Evolutionary conservation across 2,329 filamentous ascomycete species (phyloP), one percentile per base, ranked within the genome.

Genomic region (Colletotrichum tanaceti): DNA sequence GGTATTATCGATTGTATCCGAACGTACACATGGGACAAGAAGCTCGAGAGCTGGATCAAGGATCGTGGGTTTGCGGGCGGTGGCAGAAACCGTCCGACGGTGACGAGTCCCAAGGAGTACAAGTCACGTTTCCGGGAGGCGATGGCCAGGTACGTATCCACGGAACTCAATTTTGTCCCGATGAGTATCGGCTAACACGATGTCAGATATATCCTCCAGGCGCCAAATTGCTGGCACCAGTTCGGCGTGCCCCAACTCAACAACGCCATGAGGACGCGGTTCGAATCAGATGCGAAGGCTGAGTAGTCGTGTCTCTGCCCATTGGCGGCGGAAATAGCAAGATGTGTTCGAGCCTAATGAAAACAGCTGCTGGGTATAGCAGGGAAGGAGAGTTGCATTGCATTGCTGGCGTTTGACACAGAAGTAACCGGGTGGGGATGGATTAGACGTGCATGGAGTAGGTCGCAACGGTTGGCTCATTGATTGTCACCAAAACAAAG

Each of bases 1-100:
- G 96, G 96, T 5, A 98, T 99, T 75, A 98, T 99, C 72, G 95
- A 99, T 78, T 98, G 96, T 78, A 98, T 99, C 73, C 90, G 96
- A 63, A 99, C 96, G 0, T 99, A 98, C 77, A 99, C 96, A 0
- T 99, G 96, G 94, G 96, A 99, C 83, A 99, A 99, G 85, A 98
- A 98, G 78, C 87, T 99, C n/a, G 96, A 99, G 82, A 96, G 91
- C 63, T 99, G 96, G 96, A 98, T 99, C 86, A 99, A 99, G 80
- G 94, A 98, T 76, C 91, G 95, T 46, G 96, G 93, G 0, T 93
- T 94, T 74, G 91, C 88, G 0, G 89, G 90, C 6, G 89, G 90
- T 66, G 90, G 90, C 38, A 89, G 92, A 65, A 93, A 97, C 75
- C 88, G 93, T 70, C 97, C 97, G 10, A 99, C 96, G 0, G 96